Base-by-base conservation (phyloP, 1,284 basidiomycete genomes). In the Heliocybe sulcata region DNA sequence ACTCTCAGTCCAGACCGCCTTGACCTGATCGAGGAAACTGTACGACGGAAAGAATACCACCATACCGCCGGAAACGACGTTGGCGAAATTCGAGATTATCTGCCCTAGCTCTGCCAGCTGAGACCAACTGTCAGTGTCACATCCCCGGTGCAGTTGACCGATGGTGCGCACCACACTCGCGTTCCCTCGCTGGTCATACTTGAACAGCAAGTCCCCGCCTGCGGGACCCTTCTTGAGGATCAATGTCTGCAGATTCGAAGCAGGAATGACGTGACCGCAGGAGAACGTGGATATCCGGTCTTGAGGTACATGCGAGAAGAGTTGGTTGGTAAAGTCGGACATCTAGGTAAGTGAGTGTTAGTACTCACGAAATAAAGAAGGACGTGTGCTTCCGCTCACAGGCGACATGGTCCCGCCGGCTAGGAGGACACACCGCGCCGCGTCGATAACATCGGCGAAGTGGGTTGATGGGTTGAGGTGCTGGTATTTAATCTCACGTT, bases 401-500 rank as follows among this genome's bases (percentile, higher is more conserved):
- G 96, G 96, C 38, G 93, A 94, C 96, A 99, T 98, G 0, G 96
- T 99, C 1, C 96, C 96, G 9, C 96, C 96, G 0, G 95, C 94
- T 14, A 99, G 75, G 23, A 99, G 74, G 8, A 99, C 85, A 1
- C 89, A 82, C 33, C 93, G 76, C 0, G 94, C 92, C 50, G 79
- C 75, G 23, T 92, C 83, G 1, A 94, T 81, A 1, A 99, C 79
- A 31, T 92, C 87, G 53, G 78, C 75, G 68, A 99, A 99, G 56
- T 87, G 80, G 16, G 93, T 89, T 1, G 92, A 82, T 0, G 96
- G 95, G 64, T 99, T 97, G n/a, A 99, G 80, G 33, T 96, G 83
- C 60, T 98, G 90, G 65, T 98, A 99, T 63, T 91, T 94, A 54
- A 98, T 75, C 56, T 86, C 83, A 0, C 90, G 74, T 1, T 75